A percentile compares a stretch with the other conserved stretches of the same genome.
These are phyloP conservation scores for Jaapia argillacea DNA, from an alignment of 768 basidiomycete genomes.

Conservation along the genomic window DNA sequence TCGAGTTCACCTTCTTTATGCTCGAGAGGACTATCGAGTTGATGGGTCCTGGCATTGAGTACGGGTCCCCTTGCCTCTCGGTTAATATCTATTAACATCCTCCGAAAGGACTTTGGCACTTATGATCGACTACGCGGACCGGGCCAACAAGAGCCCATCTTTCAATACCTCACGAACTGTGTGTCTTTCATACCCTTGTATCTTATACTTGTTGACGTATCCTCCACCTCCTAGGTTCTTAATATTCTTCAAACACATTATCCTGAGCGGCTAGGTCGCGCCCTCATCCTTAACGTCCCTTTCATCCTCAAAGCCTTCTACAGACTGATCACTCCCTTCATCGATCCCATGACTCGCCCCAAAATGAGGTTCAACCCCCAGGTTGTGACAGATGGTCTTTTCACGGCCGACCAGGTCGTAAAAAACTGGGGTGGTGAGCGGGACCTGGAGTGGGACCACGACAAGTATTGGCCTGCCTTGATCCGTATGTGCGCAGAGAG, in stretches of 20 bases:
- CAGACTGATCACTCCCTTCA: constrained; percentile 69
- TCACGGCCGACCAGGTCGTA: constrained; percentile 63
- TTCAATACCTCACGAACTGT: constrained; percentile 28
- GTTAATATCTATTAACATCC: neutral
- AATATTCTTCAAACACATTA: constrained; percentile 74
- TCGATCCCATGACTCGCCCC: constrained; percentile 71
- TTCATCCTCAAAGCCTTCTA: constrained; percentile 67
- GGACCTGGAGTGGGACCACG: constrained; percentile 66
- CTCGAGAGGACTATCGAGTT: constrained; percentile 70
- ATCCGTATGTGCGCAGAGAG: constrained; percentile 43
- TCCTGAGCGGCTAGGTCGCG: constrained; percentile 72
- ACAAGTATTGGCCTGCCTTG: constrained; percentile 64
- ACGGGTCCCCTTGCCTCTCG: constrained; percentile 14
- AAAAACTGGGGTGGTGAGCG: constrained; percentile 56
- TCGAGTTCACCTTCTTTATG: constrained; percentile 68
- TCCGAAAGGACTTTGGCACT: constrained; percentile 47
- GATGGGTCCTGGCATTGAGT: constrained; percentile 80
- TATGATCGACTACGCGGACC: constrained; percentile 72
- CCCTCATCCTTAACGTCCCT: constrained; percentile 74
- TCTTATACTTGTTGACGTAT: neutral
- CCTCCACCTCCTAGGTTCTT: constrained; percentile 17
- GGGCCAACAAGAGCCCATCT: constrained; percentile 49
- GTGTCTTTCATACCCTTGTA: constrained; percentile 5
- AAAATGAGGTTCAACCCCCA: constrained; percentile 73
- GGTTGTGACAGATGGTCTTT: constrained; percentile 54